phyloP scores from a whole-genome alignment of 257 asterid species.

The Solanum chmielewskii region DNA sequence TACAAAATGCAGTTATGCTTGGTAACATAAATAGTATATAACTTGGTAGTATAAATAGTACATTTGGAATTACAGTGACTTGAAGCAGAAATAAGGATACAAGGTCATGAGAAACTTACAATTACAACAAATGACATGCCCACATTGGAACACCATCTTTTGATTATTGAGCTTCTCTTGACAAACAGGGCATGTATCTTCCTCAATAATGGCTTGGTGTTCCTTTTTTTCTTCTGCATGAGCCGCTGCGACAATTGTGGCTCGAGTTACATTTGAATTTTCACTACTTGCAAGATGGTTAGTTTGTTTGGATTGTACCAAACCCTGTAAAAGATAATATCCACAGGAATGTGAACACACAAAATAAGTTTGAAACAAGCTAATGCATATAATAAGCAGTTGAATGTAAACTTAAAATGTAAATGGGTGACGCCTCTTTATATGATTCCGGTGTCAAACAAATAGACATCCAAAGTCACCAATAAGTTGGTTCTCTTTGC shows the following conservation, averaged over 20 bases:
- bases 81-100: neutral
- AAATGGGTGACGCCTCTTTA: neutral
- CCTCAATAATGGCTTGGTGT: constrained; percentile 18
- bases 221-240: constrained; percentile 18
- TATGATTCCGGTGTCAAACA: neutral
- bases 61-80: neutral
- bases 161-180: constrained; percentile 81
- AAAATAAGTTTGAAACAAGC: neutral
- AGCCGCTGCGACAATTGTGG: constrained; percentile 2
- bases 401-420: neutral
- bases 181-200: constrained; percentile 80
- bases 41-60: neutral
- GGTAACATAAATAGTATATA: neutral
- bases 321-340: constrained; percentile 45
- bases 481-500: neutral
- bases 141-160: constrained; percentile 97
- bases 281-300: constrained; percentile 22
- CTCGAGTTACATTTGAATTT: constrained; percentile 26
- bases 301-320: constrained; percentile 57
- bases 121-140: constrained; percentile 86
- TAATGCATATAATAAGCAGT: neutral
- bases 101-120: constrained; percentile 43
- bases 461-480: neutral
- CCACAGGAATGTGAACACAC: neutral
- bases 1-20: neutral